Percentiles rank a stretch among this genome's conserved stretches.
phyloP scores from a whole-genome alignment of 2,329 filamentous ascomycete species.

The Onygenales sp. region DNA sequence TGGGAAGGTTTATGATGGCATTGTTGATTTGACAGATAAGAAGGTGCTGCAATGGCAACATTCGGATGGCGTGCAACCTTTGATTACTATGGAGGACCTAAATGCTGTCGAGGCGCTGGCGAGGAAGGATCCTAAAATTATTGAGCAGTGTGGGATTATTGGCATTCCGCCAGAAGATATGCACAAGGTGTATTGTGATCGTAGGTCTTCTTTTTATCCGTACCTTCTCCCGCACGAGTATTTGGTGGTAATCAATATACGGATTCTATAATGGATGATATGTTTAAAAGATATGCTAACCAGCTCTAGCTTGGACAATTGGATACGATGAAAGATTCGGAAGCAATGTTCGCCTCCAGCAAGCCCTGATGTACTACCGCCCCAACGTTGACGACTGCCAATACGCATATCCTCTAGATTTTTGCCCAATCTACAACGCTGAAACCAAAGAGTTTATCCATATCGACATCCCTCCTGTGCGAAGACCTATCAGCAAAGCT shows the following conservation, averaged over 20 bases:
- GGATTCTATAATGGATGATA: background rate
- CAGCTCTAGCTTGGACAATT: conserved; percentile 68
- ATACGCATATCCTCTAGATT: conserved; percentile 85
- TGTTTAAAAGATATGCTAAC: background rate
- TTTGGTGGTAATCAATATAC: background rate
- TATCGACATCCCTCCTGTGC: conserved; percentile 72
- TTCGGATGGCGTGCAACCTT: conserved; percentile 68
- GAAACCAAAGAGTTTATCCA: conserved; percentile 69
- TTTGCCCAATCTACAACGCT: conserved; percentile 83
- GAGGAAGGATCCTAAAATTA: conserved; percentile 72
- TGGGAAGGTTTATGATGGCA: conserved; percentile 72
- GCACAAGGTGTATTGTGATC: conserved; percentile 93
- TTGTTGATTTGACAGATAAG: conserved; percentile 60
- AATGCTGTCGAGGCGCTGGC: conserved; percentile 67
- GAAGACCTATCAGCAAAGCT: conserved; percentile 64
- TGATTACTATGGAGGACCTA: conserved; percentile 89
- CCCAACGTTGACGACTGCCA: conserved; percentile 78
- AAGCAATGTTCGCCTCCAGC: conserved; percentile 67
- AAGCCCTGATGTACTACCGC: conserved; percentile 92
- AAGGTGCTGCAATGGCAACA: conserved; percentile 66
- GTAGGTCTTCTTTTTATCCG: conserved; percentile 33
- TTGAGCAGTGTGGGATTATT: conserved; percentile 77
- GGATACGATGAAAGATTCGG: conserved; percentile 88
- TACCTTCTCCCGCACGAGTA: background rate
- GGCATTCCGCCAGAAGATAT: conserved; percentile 76